Evolutionary conservation across 148 eudicot genomes (phyloP).

Genomic region (Rhododendron simsii): DNA sequence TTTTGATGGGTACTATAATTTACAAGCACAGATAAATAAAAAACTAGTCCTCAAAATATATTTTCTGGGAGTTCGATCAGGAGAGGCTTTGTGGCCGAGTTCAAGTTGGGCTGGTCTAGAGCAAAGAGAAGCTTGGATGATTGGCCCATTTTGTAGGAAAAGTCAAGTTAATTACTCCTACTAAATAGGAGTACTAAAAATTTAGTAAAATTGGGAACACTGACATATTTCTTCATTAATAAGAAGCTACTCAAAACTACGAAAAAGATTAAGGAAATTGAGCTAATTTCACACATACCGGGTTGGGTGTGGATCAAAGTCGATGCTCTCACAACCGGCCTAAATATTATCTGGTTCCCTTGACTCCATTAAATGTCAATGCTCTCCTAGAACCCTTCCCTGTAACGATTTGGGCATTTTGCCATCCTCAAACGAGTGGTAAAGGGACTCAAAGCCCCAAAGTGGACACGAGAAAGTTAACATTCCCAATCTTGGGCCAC

Average conservation of each 20-base stretch:
- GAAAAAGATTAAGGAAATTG: neutral
- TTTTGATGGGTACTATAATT: neutral
- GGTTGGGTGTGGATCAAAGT: neutral
- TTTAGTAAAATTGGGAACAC: no score
- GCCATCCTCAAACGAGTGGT: neutral
- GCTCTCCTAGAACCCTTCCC: no score
- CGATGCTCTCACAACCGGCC: neutral
- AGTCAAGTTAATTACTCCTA: no score
- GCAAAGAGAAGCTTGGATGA: neutral
- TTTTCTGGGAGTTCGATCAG: neutral
- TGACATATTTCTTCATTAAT: no score
- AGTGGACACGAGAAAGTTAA: no score
- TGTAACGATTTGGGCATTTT: neutral
- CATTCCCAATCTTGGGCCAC: neutral
- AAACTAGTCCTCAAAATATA: neutral
- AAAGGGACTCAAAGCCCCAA: neutral
- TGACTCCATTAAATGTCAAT: neutral
- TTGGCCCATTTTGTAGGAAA: neutral
- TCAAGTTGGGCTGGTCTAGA: neutral
- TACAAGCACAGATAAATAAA: neutral
- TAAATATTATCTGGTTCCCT: neutral
- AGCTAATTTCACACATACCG: neutral
- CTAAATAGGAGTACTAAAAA: no score
- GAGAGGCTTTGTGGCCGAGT: neutral
- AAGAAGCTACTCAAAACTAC: no score